Evolutionary conservation across 805 yeast species (phyloP), one percentile per base, ranked within the genome.

Genomic region (Saccharomyces paradoxus): DNA sequence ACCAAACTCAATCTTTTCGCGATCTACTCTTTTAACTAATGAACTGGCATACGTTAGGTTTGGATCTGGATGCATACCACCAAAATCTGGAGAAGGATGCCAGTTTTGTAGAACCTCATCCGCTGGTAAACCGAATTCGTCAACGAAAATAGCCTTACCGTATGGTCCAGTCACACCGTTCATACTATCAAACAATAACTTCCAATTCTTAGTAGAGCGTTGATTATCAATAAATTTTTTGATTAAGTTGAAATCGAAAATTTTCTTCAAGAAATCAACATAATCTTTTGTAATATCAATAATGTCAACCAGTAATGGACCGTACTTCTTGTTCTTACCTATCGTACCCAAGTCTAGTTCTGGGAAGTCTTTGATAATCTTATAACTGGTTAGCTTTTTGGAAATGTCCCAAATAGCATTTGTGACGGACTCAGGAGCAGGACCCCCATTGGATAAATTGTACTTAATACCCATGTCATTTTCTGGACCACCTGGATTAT

Each of bases 161-260:
- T 94, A 94, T 24, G 98, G 97, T 41, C 99, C 99, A 30, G 99
- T 94, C 64, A 94, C 95, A 69, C 99, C 99, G 67, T 89, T 88
- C 66, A 94, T 76, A 3, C 92, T 89, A 69, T 94, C 99, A 64
- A 94, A 92, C 58, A 94, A 76, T 46, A 91, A 80, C 63, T 79
- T 80, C 77, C 91, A 90, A 46, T 80, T 77, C 50, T 79, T 74
- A 56, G 77, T 75, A 30, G 76, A 57, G 48, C 81, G 74, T 47
- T 76, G 69, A 2, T 44, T 70, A 14, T 70, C 70, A 56, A 92
- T 76, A 69, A 94, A 94, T 49, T 75, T 67, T 71, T 80, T 84
- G 73, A 94, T 94, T 63, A 89, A 75, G 7, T 79, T 81, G 68
- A 94, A 89, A 71, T 94, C 98, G 67, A 94, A 94, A 63, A 94